Base-by-base conservation (phyloP, 306 rosid species). In the Dicorynia guianensis region DNA sequence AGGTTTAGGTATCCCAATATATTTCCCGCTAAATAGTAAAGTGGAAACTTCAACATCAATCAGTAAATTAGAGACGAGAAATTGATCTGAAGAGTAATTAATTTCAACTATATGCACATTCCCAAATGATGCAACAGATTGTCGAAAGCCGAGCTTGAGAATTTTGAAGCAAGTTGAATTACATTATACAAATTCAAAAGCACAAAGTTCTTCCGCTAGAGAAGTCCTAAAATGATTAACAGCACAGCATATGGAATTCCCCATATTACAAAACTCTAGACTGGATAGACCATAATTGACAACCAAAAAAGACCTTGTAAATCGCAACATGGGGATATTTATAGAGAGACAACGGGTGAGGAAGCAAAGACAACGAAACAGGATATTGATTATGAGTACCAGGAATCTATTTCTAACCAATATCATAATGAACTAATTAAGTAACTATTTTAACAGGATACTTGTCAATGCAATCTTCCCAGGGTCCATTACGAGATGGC, bases 401-500 rank as follows among this genome's bases (percentile, higher is more conserved):
- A 84, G 63, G 86, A 85, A 78, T 59, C 54, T 62, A 76, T 59
- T 63, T 79, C 79, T 30, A 76, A 65, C 54, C 79, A 46, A 71
- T 34, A 20, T 42, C 65, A 6, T 50, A 69, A n/a, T 64, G 60
- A 65, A 15, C 85, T 85, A 91, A 25, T 25, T 25, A 25, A 14
- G 88, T 62, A 76, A 70, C 55, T 71, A 80, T 36, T 74, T 83
- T 76, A 69, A 91, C 87, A 12, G 96, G 96, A 80, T 89, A 91
- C 60, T 71, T 80, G 71, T 85, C 80, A 56, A 91, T 80, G 87
- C 89, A 85, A 68, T 88, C 96, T 77, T 91, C 85, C 96, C 97
- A 91, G 15, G 92, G 93, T 69, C 97, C 91, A 71, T 84, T 82
- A 8, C 30, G 77, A 25, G 93, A 91, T 36, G 90, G 84, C 83